Evolutionary conservation across 805 yeast species (phyloP).

Genomic region (Yarrowia deformans): DNA sequence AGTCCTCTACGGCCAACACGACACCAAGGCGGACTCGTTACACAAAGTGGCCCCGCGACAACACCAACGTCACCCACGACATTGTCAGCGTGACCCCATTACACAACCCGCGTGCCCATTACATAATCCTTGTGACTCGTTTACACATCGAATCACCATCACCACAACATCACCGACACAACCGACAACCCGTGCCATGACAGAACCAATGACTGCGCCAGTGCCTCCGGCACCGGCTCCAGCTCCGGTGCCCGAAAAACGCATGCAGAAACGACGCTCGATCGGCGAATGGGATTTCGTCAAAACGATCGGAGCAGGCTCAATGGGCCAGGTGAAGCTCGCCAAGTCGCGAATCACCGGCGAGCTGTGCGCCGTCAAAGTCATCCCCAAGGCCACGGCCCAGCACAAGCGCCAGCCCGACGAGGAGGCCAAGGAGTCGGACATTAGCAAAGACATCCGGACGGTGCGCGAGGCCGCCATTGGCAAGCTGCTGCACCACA

Average conservation of each 20-base stretch:
- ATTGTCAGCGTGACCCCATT: no score
- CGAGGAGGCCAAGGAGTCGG: conserved; percentile 60
- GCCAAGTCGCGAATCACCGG: conserved; percentile 82
- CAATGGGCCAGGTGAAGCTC: conserved; percentile 98
- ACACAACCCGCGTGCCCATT: no score
- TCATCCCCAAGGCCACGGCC: conserved; percentile 88
- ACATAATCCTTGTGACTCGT: no score
- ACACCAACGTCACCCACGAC: background rate
- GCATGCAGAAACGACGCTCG: conserved; percentile 65
- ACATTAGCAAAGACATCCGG: conserved; percentile 87
- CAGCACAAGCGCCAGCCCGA: conserved; percentile 57
- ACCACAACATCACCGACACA: no score
- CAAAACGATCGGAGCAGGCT: conserved; percentile 96
- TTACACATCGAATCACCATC: no score
- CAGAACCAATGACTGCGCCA: conserved; percentile 6
- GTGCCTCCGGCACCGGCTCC: conserved; percentile 40
- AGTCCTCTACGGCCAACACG: no score
- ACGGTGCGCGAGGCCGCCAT: conserved; percentile 95
- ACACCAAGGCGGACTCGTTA: background rate
- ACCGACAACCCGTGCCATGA: background rate
- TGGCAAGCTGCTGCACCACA: conserved; percentile 88
- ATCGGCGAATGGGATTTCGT: conserved; percentile 97
- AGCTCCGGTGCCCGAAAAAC: conserved; percentile 35
- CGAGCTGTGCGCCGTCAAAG: conserved; percentile 84
- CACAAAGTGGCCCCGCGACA: no score